Conservation (phyloP, 306 rosid species). For the Inga oerstediana region DNA sequence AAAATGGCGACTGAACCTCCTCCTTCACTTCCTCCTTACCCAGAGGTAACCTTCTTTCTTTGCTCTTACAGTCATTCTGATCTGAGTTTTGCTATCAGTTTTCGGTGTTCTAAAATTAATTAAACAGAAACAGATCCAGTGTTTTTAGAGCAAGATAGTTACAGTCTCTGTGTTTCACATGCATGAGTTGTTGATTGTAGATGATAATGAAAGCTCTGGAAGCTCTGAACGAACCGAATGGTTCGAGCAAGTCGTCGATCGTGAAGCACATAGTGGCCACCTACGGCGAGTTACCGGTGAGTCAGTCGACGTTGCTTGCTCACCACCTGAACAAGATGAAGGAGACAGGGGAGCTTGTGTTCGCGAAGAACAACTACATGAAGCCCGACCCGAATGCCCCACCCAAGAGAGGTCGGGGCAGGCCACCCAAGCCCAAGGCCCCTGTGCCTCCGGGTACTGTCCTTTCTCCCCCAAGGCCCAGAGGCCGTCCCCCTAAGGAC, state of each 20-base stretch:
- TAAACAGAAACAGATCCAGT: not conserved
- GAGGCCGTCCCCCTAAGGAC: constrained; percentile 86
- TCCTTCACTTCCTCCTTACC: constrained; percentile 74
- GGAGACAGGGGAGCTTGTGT: constrained; percentile 69
- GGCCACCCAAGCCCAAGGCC: constrained; percentile 78
- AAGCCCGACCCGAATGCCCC: constrained; percentile 72
- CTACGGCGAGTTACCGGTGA: constrained; percentile 68
- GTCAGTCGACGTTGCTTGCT: constrained; percentile 51
- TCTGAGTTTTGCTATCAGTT: not conserved
- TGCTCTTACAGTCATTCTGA: not conserved
- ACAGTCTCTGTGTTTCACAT: not conserved
- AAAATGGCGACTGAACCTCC: constrained; percentile 73
- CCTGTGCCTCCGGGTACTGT: constrained; percentile 29
- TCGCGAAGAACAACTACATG: constrained; percentile 71
- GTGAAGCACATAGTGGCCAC: constrained; percentile 68
- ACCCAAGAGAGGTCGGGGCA: constrained; percentile 83
- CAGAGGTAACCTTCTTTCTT: constrained; percentile 56
- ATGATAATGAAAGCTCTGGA: constrained; percentile 75
- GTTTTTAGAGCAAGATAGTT: not conserved
- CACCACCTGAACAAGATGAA: constrained; percentile 73
- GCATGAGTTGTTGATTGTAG: constrained; percentile 32
- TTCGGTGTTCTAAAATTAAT: not conserved
- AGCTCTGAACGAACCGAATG: constrained; percentile 49
- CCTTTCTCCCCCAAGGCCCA: constrained; percentile 49
- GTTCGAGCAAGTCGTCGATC: constrained; percentile 75